phyloP scores from a whole-genome alignment of 2,329 filamentous ascomycete species.

The Aureobasidium sp. region DNA sequence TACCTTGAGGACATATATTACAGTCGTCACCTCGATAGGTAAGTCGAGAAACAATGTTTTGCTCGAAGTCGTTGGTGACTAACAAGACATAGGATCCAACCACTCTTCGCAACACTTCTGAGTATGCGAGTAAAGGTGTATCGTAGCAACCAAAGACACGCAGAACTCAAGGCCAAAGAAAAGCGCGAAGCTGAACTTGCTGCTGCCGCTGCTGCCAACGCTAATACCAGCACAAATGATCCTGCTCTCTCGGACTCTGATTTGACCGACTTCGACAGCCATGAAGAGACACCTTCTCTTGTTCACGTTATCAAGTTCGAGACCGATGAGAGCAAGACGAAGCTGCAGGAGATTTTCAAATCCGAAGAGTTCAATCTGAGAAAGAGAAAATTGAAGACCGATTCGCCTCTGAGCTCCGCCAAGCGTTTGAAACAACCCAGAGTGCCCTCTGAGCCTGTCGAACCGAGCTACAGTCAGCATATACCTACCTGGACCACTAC shows the following conservation, averaged over 20 bases:
- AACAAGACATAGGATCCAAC: neutral
- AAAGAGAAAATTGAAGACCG: neutral
- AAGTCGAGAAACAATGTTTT: neutral
- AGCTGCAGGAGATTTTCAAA: neutral
- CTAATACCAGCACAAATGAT: neutral
- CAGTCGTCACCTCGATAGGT: neutral
- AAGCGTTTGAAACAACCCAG: neutral
- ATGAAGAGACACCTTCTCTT: neutral
- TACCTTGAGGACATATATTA: slow-evolving; percentile 1
- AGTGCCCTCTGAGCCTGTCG: neutral
- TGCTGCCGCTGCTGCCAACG: neutral
- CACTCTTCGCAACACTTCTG: neutral
- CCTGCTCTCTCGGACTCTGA: neutral
- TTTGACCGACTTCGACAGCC: slow-evolving; percentile 5
- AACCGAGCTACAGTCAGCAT: neutral
- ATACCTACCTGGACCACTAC: neutral
- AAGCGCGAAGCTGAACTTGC: neutral
- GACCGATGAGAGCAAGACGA: neutral
- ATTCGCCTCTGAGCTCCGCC: neutral
- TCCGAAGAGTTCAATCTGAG: neutral
- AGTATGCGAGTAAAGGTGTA: neutral
- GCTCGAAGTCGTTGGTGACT: neutral
- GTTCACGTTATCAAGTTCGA: neutral
- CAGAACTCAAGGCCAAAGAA: neutral
- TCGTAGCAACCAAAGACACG: neutral